Evolutionary conservation across 2,329 filamentous ascomycete species (phyloP), one percentile per base, ranked within the genome.

Genomic region (Neofusicoccum sp.): DNA sequence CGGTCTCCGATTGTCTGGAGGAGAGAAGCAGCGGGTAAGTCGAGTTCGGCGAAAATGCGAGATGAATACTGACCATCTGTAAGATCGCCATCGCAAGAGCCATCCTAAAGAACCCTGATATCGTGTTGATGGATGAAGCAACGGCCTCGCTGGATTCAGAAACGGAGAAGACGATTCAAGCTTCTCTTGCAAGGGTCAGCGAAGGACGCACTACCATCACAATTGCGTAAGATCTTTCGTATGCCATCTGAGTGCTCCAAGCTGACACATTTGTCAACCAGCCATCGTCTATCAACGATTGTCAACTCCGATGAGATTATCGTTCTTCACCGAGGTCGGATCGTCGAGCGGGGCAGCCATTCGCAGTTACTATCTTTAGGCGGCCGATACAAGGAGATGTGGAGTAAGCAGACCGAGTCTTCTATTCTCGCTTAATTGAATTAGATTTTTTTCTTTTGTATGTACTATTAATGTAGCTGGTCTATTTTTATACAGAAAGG

Each of bases 41-140:
- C 28, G 14, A 12, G n/a, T 20, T 34, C 33, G n/a, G 2, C 20
- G 38, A 2, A 26, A 16, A 9, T 45, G 4, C 20, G 31, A 33
- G 26, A 6, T 33, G 11, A 5, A 4, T 16, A 20, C n/a, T 49
- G 45, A 49, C 45, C 4, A 34, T 45, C 28, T 33, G n/a, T 20
- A 49, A n/a, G 45, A 76, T 88, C 57, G 83, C 83, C 6, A 76
- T 88, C 5, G 84, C 85, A 1, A 76, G 84, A 20, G 73, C 74
- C 3, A 72, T 88, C 9, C 79, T 87, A 33, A 76, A 80, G 2
- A 78, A 86, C 49, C 84, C 84, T 2, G 76, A 77, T 49, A 81
- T 88, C 9, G 73, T 87, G 3, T 76, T 88, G 8, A 74, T 87
- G 1, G 86, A 88, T 44, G 85, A 88, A 67, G 84, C 85, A 2